A percentile compares a stretch with the other conserved stretches of the same genome.
Evolutionary conservation across 1,139 yeast species (phyloP).

Genomic region (Ashbya aceris): DNA sequence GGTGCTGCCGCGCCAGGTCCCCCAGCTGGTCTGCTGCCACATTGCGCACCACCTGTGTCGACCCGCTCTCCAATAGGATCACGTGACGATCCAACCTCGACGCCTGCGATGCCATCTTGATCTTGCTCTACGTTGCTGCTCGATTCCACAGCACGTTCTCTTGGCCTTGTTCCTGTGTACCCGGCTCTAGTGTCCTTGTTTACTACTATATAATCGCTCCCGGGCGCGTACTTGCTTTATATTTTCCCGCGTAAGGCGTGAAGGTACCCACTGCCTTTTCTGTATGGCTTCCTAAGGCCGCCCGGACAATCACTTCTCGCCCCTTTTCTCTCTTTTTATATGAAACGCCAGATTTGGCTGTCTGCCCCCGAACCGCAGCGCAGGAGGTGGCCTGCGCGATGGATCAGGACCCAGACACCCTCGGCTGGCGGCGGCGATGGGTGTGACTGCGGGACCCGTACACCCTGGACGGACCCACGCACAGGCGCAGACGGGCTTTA

Average conservation of each 20-base stretch:
- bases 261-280: not conserved
- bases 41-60: slow-evolving; percentile 85
- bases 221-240: too few species aligned
- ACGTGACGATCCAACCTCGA: slow-evolving; percentile 62
- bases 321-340: slow-evolving; percentile 5
- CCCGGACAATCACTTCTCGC: slow-evolving; percentile 1
- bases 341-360: not conserved
- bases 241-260: too few species aligned
- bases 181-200: too few species aligned
- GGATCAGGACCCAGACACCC: not conserved
- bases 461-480: too few species aligned
- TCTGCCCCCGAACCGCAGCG: not conserved
- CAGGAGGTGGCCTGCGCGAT: not conserved
- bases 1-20: slow-evolving; percentile 87
- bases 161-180: not conserved
- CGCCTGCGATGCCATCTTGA: slow-evolving; percentile 28
- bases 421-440: not conserved
- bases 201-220: too few species aligned
- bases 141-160: not conserved
- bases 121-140: slow-evolving; percentile 1
- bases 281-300: not conserved
- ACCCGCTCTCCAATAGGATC: slow-evolving; percentile 82
- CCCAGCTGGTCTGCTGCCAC: slow-evolving; percentile 97
- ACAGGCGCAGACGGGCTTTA: too few species aligned
- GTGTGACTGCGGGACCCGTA: not conserved